Evolutionary conservation across 2,329 filamentous ascomycete species (phyloP).

Genomic region (Cytospora chrysosperma): DNA sequence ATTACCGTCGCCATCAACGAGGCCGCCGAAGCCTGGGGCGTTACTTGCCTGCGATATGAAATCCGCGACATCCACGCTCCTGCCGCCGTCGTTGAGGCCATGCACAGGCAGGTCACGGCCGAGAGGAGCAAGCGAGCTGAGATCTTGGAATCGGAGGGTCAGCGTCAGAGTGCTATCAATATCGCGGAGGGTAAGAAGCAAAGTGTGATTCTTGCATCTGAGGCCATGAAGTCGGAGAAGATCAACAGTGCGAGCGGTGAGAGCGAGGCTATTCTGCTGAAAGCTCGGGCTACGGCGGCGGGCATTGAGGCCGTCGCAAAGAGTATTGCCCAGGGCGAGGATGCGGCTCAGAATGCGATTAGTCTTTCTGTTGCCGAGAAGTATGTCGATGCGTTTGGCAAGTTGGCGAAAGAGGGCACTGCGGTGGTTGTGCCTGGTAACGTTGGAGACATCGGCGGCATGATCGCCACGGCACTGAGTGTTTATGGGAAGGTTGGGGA

Average conservation of each 20-base stretch:
- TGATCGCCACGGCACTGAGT: conserved; percentile 95
- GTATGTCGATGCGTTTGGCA: conserved; percentile 89
- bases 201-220: conserved; percentile 91
- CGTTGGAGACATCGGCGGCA: conserved; percentile 90
- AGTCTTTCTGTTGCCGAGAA: conserved; percentile 92
- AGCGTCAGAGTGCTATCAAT: conserved; percentile 96
- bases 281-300: conserved; percentile 78
- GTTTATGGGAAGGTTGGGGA: conserved; percentile 93
- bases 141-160: conserved; percentile 95
- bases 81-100: conserved; percentile 88
- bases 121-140: conserved; percentile 97
- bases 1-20: conserved; percentile 99
- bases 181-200: conserved; percentile 98
- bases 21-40: conserved; percentile 93
- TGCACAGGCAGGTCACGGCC: conserved; percentile 97
- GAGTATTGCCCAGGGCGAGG: conserved; percentile 70
- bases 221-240: conserved; percentile 84
- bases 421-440: conserved; percentile 95
- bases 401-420: conserved; percentile 92
- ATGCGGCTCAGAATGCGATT: conserved; percentile 77
- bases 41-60: conserved; percentile 94
- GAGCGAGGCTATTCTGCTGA: conserved; percentile 86
- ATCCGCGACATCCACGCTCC: conserved; percentile 98
- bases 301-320: conserved; percentile 85
- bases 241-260: conserved; percentile 94